A percentile compares a stretch with the other conserved stretches of the same genome.
Conservation (phyloP, 305 asterid genomes). For the Solanum hybrid region DNA sequence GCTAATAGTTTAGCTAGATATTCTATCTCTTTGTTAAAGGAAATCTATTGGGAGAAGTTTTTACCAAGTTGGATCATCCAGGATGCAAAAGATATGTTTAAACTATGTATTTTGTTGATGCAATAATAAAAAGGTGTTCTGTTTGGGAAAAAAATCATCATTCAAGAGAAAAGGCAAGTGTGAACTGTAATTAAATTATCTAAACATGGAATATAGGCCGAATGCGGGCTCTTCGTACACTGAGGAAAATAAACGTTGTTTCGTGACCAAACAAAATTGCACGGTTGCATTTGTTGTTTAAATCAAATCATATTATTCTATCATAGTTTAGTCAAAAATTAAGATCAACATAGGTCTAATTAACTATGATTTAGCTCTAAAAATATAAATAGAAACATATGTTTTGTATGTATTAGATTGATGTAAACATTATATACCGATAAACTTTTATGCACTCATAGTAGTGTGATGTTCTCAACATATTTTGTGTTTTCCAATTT, state of each 20-base stretch:
- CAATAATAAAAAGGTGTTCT: no score
- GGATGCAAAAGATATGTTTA: neutral
- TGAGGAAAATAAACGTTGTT: neutral
- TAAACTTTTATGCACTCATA: neutral
- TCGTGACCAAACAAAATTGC: neutral
- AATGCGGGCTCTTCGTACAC: neutral
- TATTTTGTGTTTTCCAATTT: neutral
- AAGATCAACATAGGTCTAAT: neutral
- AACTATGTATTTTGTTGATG: no score
- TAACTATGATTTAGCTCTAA: neutral
- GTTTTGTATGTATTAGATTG: neutral
- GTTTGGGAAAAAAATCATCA: neutral
- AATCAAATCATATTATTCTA: neutral
- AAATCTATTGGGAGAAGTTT: neutral
- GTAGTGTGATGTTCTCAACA: neutral
- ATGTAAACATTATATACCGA: neutral
- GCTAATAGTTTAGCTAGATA: neutral
- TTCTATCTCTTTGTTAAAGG: accelerated
- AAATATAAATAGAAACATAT: neutral
- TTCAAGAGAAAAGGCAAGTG: neutral
- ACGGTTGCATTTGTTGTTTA: neutral
- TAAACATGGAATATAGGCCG: neutral
- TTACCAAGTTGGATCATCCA: neutral
- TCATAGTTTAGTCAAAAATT: neutral
- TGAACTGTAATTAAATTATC: neutral